Base-by-base conservation (phyloP, 352 stramenopile species). In the Phytophthora sansomeana region DNA sequence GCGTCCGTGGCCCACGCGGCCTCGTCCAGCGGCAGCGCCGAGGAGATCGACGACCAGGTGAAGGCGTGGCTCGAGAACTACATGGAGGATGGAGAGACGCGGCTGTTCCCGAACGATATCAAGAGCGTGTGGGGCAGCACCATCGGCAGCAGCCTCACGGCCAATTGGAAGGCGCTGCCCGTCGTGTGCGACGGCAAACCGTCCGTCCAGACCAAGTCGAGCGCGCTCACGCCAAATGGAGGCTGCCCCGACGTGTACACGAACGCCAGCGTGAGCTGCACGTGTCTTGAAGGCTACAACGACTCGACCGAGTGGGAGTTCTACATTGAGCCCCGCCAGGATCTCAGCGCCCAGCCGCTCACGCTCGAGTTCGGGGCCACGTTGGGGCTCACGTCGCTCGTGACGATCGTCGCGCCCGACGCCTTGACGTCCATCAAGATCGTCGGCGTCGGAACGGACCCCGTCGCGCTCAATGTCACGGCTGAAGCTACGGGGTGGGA, bases 51-150 rank as follows among this genome's bases (percentile, higher is more conserved):
- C 59, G 58, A 71, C 16, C 73, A 77, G 46, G 73, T 84, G 9
- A 69, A 74, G 51, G 73, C 72, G 19, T 87, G 78, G 75, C 73
- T 87, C 3, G 55, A 73, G 16, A 87, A 84, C 53, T 87, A 87
- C 63, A 55, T 87, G 51, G 57, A 75, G 17, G 78, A 87, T 49
- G 78, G 78, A 43, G 78, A 87, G 67, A 83, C 78, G 59, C 64
- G 78, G 11, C 68, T 84, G 11, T 84, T 87, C 66, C 63, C 71
- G n/a, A 84, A 82, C 58, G 78, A 87, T 47, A 81, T 87, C 63
- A 87, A 87, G 62, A 74, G 63, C 36, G 70, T 87, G 5, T 87
- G 78, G 73, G 74, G 67, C 29, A 68, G 54, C 60, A 75, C 75
- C 21, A 87, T 87, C 59, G 69, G 75, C 43, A 77, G 65, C 51